A percentile compares a stretch with the other conserved stretches of the same genome.
These are phyloP conservation scores for Bauhinia variegata DNA, from an alignment of 306 rosid species.

Conservation along the genomic window DNA sequence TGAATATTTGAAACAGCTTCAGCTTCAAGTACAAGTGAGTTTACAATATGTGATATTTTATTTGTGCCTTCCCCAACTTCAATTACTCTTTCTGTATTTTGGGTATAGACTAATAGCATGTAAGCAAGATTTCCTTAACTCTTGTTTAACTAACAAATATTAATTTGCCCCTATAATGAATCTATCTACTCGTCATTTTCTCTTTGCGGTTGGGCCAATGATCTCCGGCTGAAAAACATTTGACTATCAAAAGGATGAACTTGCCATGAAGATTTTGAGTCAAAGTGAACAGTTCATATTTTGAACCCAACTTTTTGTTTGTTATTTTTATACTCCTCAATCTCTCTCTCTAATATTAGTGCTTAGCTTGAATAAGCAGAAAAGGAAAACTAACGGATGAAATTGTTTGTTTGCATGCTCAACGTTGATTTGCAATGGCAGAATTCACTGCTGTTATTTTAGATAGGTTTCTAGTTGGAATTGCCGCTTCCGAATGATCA, in stretches of 20 bases:
- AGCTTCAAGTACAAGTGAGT: constrained; percentile 68
- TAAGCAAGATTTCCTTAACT: no score
- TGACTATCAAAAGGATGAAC: no score
- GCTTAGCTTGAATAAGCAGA: background rate
- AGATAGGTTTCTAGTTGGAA: background rate
- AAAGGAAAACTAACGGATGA: background rate
- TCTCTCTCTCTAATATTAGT: background rate
- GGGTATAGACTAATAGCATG: background rate
- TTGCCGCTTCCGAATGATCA: background rate
- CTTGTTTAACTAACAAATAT: no score
- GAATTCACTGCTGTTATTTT: background rate
- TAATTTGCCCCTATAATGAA: no score
- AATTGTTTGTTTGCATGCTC: constrained; percentile 5
- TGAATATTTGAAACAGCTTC: constrained; percentile 69
- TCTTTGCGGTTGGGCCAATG: no score
- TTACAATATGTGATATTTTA: constrained; percentile 18
- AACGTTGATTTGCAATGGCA: no score
- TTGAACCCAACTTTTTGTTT: background rate
- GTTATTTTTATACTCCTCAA: background rate
- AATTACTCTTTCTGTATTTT: background rate
- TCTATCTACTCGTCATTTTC: no score
- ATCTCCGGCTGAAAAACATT: no score
- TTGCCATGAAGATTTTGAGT: no score
- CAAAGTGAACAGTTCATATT: no score
- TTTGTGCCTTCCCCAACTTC: background rate